Evolutionary conservation across 331 rosid genomes (phyloP), one percentile per base, ranked within the genome.

Genomic region (Quercus lobata): DNA sequence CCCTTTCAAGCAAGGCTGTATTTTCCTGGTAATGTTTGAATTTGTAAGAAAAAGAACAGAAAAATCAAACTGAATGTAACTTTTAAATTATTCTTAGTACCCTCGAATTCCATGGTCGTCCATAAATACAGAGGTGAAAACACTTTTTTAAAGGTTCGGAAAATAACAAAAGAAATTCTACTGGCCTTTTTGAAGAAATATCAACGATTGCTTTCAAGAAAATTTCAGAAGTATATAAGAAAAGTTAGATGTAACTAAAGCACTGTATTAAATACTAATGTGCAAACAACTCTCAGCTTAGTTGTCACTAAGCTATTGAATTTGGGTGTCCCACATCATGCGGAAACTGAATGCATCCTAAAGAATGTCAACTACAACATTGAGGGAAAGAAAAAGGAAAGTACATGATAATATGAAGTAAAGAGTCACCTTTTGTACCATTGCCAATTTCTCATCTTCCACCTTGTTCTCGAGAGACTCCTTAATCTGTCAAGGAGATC

Each of bases 1-100:
- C 80, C 79, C 69, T 88, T 73, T 87, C 87, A 73, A 72, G 80
- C 19, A 92, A 88, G 17, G 81, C 81, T 29, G 78, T 79, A 83
- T 86, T 88, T 90, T 95, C 96, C 97, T 91, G 90, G 54, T 82
- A 83, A 77, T 70, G 61, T 69, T 54, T 22, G 76, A 69, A 73
- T 56, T 78, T 46, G 73, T 76, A 32, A 77, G 82, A 72, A 57
- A 65, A 80, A 78, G 55, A 66, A 66, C 1, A 68, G 8, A 68
- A 8, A 19, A 10, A 6, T 1, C 5, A 68, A 18, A 0, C 3
- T 7, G n/a, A 19, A 49, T 49, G 17, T 19, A n/a, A 4, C 25
- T 18, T 68, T 68, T 19, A 68, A 34, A 16, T 35, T 35, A 35
- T 32, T n/a, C 16, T 8, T 25, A 35, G 1, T 68, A 34, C 10